Evolutionary conservation across 495 filamentous ascomycete species (phyloP).

Genomic region (Durotheca rogersii): DNA sequence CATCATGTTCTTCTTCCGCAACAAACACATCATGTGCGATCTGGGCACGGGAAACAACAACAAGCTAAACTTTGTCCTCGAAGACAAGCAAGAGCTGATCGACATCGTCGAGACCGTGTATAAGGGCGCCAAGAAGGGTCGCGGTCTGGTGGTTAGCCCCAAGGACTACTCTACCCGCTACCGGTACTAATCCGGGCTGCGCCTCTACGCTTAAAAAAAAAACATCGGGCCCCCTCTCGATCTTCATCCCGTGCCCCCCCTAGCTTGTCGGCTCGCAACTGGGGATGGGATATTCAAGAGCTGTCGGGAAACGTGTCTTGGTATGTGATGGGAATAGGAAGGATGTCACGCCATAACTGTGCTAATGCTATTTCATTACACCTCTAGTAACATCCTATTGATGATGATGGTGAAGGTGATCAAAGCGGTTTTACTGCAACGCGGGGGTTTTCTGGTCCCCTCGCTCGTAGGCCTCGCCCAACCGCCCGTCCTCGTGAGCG

Average conservation of each 20-base stretch:
- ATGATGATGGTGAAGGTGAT: slow-evolving; percentile 5
- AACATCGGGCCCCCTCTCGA: too few relatives aligned
- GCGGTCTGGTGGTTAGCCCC: slow-evolving; percentile 92
- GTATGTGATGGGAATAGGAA: slow-evolving; percentile 10
- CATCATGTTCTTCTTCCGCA: slow-evolving; percentile 93
- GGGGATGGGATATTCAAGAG: background rate
- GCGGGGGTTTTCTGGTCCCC: too few relatives aligned
- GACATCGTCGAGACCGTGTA: slow-evolving; percentile 99
- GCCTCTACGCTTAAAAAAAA: background rate
- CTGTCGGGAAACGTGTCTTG: slow-evolving; percentile 7
- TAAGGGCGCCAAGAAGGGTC: slow-evolving; percentile 93
- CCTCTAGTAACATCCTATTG: background rate
- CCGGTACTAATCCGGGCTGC: slow-evolving; percentile 56
- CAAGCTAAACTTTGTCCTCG: slow-evolving; percentile 86
- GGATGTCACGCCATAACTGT: background rate
- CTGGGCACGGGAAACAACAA: slow-evolving; percentile 99
- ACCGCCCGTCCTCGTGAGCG: too few relatives aligned
- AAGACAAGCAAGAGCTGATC: slow-evolving; percentile 98
- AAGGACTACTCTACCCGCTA: slow-evolving; percentile 91
- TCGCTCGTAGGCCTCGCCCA: too few relatives aligned
- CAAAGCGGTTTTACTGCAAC: too few relatives aligned
- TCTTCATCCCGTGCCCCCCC: too few relatives aligned
- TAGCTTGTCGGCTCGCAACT: too few relatives aligned
- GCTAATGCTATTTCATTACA: slow-evolving; percentile 11
- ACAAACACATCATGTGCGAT: slow-evolving; percentile 99